Evolutionary conservation across 2,329 filamentous ascomycete genomes (phyloP), one percentile per base, ranked within the genome.

Genomic region (Pseudohalonectria lignicola): DNA sequence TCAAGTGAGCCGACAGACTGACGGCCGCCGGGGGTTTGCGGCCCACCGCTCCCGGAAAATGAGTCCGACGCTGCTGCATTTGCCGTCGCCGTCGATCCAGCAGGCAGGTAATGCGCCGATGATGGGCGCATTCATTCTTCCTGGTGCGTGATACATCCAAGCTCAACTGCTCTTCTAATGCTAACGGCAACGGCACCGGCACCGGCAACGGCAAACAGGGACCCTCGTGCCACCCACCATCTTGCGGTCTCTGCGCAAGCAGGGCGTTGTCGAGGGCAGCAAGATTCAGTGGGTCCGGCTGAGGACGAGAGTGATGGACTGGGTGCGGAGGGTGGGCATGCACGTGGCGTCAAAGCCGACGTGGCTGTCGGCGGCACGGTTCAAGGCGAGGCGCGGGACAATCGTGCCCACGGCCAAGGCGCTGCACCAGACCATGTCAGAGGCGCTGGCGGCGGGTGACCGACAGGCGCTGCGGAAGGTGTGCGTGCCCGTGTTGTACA

Each of bases 361-460:
- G 40, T 54, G 64, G 46, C 54, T 64, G 37, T 56, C 54, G 23
- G 57, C 56, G 16, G 64, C 66, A 11, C 50, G 48, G n/a, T 66
- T 67, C 51, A 62, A 66, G 49, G 51, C 67, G 19, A 47, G 56
- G 19, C 62, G 61, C 12, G 46, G 55, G 17, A 51, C 55, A 37
- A 59, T 74, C 34, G 54, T 64, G 8, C 67, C 74, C 2, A 65
- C 67, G 1, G 79, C 77, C 23, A 67, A 72, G 48, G 66, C 62
- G 16, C 60, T 82, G 49, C 78, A 85, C 55, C 59, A 62, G 37
- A 59, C 71, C 45, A 73, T 84, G 65, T 74, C 76, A 47, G 64
- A 67, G 41, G 72, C 72, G 4, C 69, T 82, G 36, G 79, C 80
- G 6, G 56, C 58, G 2, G 76, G 74, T 41, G 72, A 82, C 58